phyloP scores from a whole-genome alignment of 208 protist species.

The Herpetomonas tarakana region DNA sequence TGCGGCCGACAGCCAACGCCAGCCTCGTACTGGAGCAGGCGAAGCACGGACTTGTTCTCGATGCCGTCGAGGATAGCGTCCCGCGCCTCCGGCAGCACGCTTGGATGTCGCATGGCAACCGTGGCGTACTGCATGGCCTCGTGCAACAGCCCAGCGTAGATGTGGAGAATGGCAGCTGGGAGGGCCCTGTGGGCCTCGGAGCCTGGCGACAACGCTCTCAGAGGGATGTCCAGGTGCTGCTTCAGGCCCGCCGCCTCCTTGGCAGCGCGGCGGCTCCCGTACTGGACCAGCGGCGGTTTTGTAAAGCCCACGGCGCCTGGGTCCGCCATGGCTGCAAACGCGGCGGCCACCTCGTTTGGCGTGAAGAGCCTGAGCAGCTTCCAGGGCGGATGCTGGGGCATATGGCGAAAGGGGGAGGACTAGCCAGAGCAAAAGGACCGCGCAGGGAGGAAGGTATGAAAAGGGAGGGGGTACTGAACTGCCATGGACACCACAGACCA shows the following conservation, averaged over 20 bases:
- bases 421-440: conserved; percentile 1
- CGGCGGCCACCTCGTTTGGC: conserved; percentile 23
- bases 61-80: conserved; percentile 25
- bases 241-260: neutral
- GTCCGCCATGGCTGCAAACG: conserved; percentile 34
- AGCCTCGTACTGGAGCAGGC: conserved; percentile 50
- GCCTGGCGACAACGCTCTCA: conserved; percentile 10
- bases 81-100: conserved; percentile 11
- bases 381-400: conserved; percentile 14
- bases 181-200: conserved; percentile 13
- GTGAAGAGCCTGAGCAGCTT: conserved; percentile 22
- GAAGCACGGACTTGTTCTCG: conserved; percentile 49
- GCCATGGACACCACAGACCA: too few relatives aligned
- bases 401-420: conserved; percentile 7
- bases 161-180: conserved; percentile 27
- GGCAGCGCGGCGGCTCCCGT: neutral
- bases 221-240: conserved; percentile 8
- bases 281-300: neutral
- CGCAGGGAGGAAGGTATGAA: neutral
- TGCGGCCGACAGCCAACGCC: conserved; percentile 66
- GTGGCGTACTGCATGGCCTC: conserved; percentile 30
- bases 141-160: conserved; percentile 30
- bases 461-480: too few relatives aligned
- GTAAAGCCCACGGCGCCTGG: neutral
- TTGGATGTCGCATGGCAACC: conserved; percentile 12